Conservation (phyloP, 2,329 filamentous ascomycete species). For the Helotiales sp. region DNA sequence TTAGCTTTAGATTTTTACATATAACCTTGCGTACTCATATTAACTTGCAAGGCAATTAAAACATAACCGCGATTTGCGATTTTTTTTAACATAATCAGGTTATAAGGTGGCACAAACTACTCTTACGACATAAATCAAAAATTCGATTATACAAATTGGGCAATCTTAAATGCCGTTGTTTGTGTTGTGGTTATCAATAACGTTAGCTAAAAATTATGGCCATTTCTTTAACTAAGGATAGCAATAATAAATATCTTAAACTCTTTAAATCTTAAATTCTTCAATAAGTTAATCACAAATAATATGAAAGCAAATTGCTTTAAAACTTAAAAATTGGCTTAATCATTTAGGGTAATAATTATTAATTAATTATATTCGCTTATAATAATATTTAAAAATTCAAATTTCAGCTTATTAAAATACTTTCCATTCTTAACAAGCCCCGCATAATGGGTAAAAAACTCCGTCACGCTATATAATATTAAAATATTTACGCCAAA, state of each 20-base stretch:
- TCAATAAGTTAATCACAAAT: not conserved
- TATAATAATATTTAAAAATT: not conserved
- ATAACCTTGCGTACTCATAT: not conserved
- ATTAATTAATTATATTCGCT: not conserved
- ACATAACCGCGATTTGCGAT: not conserved
- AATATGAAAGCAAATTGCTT: not conserved
- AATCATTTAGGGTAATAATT: not conserved
- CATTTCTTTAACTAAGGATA: not conserved
- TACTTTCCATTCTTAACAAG: not conserved
- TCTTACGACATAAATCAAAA: not conserved
- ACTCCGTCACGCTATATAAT: not conserved
- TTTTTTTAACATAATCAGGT: not conserved
- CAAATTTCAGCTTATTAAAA: not conserved
- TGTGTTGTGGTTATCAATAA: not conserved
- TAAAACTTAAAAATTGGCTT: not conserved
- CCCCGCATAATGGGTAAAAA: not conserved
- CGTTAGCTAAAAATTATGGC: not conserved
- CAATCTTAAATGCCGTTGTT: not conserved
- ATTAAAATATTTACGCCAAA: not conserved
- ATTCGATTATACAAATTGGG: not conserved
- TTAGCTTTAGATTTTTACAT: not conserved
- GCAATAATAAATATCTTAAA: constrained; percentile 3
- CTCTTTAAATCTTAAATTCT: not conserved
- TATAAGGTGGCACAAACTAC: not conserved
- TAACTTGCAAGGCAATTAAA: not conserved